phyloP scores from a whole-genome alignment of 2,329 filamentous ascomycete genomes.

The Trichoderma sp. region DNA sequence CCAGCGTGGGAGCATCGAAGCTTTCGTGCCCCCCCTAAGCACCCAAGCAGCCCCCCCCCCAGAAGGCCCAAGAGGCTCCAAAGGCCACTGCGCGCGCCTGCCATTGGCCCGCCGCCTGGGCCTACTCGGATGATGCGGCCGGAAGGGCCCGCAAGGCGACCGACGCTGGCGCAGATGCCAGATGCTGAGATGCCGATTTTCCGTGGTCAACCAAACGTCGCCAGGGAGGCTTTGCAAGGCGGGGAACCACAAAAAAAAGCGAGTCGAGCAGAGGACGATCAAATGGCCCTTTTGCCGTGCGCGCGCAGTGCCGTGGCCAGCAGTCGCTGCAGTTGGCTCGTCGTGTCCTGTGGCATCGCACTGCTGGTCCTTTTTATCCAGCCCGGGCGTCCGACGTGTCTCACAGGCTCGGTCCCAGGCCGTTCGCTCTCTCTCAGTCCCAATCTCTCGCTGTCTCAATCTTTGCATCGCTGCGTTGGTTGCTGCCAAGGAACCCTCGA shows the following conservation, averaged over 20 bases:
- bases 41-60: not conserved
- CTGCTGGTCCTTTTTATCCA: not conserved
- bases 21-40: not conserved
- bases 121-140: slow-evolving; percentile 25
- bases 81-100: slow-evolving; percentile 5
- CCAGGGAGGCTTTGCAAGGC: slow-evolving; percentile 12
- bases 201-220: slow-evolving; percentile 19
- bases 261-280: not conserved
- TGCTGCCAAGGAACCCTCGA: not conserved
- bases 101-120: slow-evolving; percentile 13
- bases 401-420: not conserved
- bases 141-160: slow-evolving; percentile 25
- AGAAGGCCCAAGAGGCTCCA: too few relatives aligned
- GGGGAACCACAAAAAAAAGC: slow-evolving; percentile 9
- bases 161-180: slow-evolving; percentile 22
- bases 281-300: not conserved
- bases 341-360: not conserved
- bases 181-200: slow-evolving; percentile 24
- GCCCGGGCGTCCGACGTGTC: not conserved
- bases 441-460: not conserved
- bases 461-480: not conserved
- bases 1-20: not conserved
- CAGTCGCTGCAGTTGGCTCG: not conserved
- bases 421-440: not conserved
- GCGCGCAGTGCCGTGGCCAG: not conserved